Evolutionary conservation across 2,329 filamentous ascomycete species (phyloP), one percentile per base, ranked within the genome.

Genomic region (Thielaviopsis musarum): DNA sequence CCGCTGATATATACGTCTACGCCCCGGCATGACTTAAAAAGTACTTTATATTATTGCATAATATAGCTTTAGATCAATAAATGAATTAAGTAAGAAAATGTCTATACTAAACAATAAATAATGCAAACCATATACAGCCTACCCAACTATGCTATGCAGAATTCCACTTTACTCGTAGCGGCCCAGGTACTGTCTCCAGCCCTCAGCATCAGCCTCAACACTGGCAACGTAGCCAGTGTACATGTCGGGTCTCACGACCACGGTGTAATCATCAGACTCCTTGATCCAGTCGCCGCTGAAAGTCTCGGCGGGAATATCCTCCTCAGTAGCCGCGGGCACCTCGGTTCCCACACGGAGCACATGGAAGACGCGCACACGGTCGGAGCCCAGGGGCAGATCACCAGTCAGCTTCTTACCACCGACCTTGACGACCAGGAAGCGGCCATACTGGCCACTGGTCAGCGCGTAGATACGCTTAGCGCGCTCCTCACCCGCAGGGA

Each of bases 231-330:
- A 69, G 15, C 70, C 71, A 61, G 73, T 67, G 56, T 73, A 73
- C 71, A 72, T 71, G 60, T 73, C 71, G 15, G 71, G 71, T 13
- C 71, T 66, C 21, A 73, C 69, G 3, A 73, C 66, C 2, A 72
- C 69, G 3, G 65, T 62, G 49, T 67, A 69, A 3, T 62, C 54
- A 41, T 70, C 68, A 2, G 64, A 64, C 1, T 63, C 34, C 3
- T 61, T 57, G 28, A 68, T 66, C 65, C 68, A 67, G 22, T 69
- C 69, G 2, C 69, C 70, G 3, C 54, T 65, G 60, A 69, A 73
- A 0, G 59, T 55, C 19, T 61, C 59, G 6, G 22, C n/a, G 3
- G 26, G 12, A 51, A 55, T 55, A 17, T 58, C 45, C 7, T 21
- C 17, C 19, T 52, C 45, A 9, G 26, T 19, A 10, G 17, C 19